These are phyloP conservation scores for Naganishia albida DNA, from an alignment of 1,284 basidiomycete species.

Conservation along the genomic window DNA sequence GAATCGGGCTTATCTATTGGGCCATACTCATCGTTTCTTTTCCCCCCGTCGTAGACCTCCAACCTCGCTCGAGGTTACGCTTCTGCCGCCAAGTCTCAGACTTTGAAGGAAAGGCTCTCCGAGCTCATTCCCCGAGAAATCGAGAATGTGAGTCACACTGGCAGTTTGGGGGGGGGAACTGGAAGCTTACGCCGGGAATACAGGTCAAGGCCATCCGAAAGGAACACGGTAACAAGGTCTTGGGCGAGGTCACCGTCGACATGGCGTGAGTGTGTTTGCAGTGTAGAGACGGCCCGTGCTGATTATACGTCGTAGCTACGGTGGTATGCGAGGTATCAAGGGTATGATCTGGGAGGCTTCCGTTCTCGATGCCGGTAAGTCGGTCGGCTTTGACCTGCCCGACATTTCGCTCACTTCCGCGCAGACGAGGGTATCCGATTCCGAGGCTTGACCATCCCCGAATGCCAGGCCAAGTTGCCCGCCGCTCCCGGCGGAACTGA, in stretches of 20 bases:
- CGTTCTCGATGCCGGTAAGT: slow-evolving; percentile 80
- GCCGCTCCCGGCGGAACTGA: slow-evolving; percentile 85
- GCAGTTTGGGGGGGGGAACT: not conserved
- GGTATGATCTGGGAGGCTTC: slow-evolving; percentile 89
- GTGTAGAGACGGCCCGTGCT: too few relatives aligned
- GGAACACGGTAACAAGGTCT: slow-evolving; percentile 83
- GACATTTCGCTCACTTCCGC: slow-evolving; percentile 27
- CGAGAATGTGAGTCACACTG: slow-evolving; percentile 65
- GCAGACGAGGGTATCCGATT: slow-evolving; percentile 94
- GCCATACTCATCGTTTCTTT: not conserved
- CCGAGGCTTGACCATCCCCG: slow-evolving; percentile 88
- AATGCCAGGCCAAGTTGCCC: slow-evolving; percentile 80
- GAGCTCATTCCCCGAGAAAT: slow-evolving; percentile 87
- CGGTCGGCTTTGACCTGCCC: slow-evolving; percentile 6
- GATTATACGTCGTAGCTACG: slow-evolving; percentile 50
- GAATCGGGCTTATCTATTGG: not conserved
- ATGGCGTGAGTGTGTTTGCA: slow-evolving; percentile 60
- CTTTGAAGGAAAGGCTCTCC: slow-evolving; percentile 84
- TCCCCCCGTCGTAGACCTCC: slow-evolving; percentile 14
- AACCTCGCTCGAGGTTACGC: slow-evolving; percentile 26
- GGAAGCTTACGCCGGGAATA: not conserved
- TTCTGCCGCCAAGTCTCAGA: slow-evolving; percentile 41
- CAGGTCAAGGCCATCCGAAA: slow-evolving; percentile 80
- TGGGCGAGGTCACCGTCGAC: slow-evolving; percentile 86
- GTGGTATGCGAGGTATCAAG: slow-evolving; percentile 84